Base-by-base conservation (phyloP, 495 filamentous ascomycete genomes). In the Aspergillus homomorphus region DNA sequence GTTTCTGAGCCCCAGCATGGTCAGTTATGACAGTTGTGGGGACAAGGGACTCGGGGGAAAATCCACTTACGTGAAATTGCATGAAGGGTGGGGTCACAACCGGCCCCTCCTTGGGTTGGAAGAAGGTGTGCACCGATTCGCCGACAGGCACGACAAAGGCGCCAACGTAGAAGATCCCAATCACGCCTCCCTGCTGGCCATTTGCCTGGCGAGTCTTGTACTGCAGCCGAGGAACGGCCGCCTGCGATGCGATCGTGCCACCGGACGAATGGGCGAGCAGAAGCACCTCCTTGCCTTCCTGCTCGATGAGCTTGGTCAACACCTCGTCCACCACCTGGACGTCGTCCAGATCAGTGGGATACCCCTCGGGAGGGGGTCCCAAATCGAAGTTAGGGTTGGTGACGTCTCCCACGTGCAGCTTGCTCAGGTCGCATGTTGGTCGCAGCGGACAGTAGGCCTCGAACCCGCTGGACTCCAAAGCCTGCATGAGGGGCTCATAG, bases 381-480 rank as follows among this genome's bases (percentile, higher is more conserved):
- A 64, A 63, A 46, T 74, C 62, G 44, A 69, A 71, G 50, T 69
- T 60, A 0, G 70, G 66, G 26, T 70, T 60, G 28, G 56, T 59
- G 10, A 66, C 23, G 50, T 73, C 65, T 15, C 71, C 69, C 10
- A 73, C 66, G 43, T 72, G 67, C 1, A 73, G 60, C 18, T 68
- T 65, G 19, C 22, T 57, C 10, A 70, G 66, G 46, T 71, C 64
- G 18, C 67, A 56, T 4, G 66, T 72, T 16, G 73, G 71, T 14
- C 72, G 62, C 38, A 72, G 69, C 6, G 71, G 74, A 42, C 70
- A 77, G 49, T 73, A 58, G 0, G 69, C 57, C 24, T 73, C 69
- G 26, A 71, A 61, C 0, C 69, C 73, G 0, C 51, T 48, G 1
- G 54, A 51, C 20, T 57, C 51, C 21, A 77, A 50, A 1, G 58